phyloP scores from a whole-genome alignment of 78 protist genomes.

The Tieghemostelium lacteum region DNA sequence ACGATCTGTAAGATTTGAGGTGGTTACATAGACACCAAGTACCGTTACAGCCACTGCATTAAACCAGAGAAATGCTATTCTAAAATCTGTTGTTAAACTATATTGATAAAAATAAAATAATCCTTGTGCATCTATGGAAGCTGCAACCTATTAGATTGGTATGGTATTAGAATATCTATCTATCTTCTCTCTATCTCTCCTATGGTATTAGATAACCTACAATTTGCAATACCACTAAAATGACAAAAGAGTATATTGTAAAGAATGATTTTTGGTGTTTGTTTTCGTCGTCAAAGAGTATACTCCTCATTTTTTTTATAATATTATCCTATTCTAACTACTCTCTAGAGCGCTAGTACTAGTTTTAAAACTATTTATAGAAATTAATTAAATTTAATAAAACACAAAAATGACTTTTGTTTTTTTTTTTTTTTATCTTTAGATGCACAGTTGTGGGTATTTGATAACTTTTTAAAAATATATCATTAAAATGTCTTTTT shows the following conservation, averaged over 20 bases:
- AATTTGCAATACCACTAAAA: conserved; percentile 19
- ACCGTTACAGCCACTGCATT: background rate
- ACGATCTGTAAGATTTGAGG: conserved; percentile 21
- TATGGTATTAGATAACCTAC: background rate
- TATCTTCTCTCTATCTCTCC: background rate
- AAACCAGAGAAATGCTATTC: conserved; percentile 10
- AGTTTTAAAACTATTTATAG: too few species aligned
- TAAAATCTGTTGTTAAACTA: background rate
- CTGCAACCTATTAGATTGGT: background rate
- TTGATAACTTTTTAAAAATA: background rate
- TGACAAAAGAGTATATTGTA: background rate
- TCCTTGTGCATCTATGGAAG: conserved; percentile 3
- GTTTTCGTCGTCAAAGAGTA: background rate
- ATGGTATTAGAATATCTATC: background rate
- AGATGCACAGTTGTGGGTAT: background rate
- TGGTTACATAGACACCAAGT: conserved; percentile 7
- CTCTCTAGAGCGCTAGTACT: too few species aligned
- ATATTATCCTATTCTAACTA: background rate
- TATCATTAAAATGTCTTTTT: background rate
- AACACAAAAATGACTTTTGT: too few species aligned
- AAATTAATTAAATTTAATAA: background rate
- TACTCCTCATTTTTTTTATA: background rate
- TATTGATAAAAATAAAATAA: conserved; percentile 15
- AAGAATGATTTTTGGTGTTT: too few species aligned
- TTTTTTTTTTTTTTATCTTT: background rate